Evolutionary conservation across 2,329 filamentous ascomycete species (phyloP), one percentile per base, ranked within the genome.

Genomic region (Trichothecium roseum): DNA sequence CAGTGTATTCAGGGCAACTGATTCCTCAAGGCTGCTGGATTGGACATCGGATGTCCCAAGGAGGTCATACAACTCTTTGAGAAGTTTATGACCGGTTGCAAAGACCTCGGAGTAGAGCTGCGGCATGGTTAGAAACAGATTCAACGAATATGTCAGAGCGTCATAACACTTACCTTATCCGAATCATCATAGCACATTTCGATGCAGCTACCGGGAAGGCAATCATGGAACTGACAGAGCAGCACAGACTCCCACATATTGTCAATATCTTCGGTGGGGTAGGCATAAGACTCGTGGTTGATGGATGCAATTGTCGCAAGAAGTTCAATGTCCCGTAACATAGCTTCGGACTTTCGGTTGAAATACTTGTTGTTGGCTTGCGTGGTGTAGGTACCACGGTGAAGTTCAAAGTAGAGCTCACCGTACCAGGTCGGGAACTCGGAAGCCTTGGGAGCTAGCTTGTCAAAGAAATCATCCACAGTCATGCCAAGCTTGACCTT

Each of bases 181-280:
- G 88, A 94, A 54, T 98, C 91, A 55, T 94, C 85, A 50, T 96
- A 96, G 57, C 87, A 94, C 87, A 96, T 95, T 57, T 93, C 88
- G 48, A 98, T 96, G 24, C 78, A 84, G 53, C 86, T 95, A 37
- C 91, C 91, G 1, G 91, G 91, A 35, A 98, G 69, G 54, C 91
- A 96, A 54, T 98, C 91, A 45, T 98, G 91, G 68, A 98, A 98
- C 51, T 98, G 91, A 46, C 89, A 96, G 18, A 96, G 74, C 17
- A 96, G 69, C 3, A 89, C 81, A 37, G 74, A 72, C 63, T 96
- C 89, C 91, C 91, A 98, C 78, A 98, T 93, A 38, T 81, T 72
- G 52, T 98, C 91, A 37, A 98, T 80, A n/a, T 91, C 78, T 53
- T 83, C 76, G 60, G 94, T 95, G 8, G 91, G 91, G 54, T 96